Base-by-base conservation (phyloP, 441 rosid species). In the Eutrema salsugineum region DNA sequence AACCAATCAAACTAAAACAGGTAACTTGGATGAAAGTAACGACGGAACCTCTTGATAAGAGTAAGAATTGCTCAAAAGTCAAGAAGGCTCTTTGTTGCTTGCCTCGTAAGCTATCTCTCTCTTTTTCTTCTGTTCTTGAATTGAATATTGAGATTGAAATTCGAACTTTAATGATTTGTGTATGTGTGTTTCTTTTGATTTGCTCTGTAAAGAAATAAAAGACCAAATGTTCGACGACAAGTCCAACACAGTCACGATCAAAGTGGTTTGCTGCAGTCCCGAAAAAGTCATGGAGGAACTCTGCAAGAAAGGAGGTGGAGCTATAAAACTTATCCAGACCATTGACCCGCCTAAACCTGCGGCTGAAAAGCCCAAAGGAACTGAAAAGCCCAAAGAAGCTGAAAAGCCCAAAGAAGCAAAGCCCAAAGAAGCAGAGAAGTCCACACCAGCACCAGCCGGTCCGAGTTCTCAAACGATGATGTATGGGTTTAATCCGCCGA, bases 211-310 rank as follows among this genome's bases (percentile, higher is more conserved):
- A 86, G 93, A 90, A 76, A 78, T 93, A 62, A 78, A 73, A 36
- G 88, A 76, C 81, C 86, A 79, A 35, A 2, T 9, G 1, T 86
- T 76, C 50, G 89, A 93, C 55, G 83, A 82, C 36, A 83, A 85
- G 38, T 30, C 39, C 2, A 54, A 82, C 86, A 87, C 70, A 78
- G 92, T 88, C 73, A 75, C 35, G 14, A 77, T 91, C 78, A 88
- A 68, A n/a, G 95, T 93, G 36, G 70, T 82, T 2, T 85, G 93
- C 47, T 90, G 90, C 77, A 77, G 80, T 43, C 90, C 91, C 3
- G 89, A 84, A 48, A 83, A 83, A 76, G 73, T 93, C 35, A 81
- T 65, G 80, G 48, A 85, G 1, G 89, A 82, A 74, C 75, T 90
- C 36, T 56, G 83, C 77, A 82, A 82, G 36, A 86, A 83, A 58